Percentiles rank a stretch among this genome's conserved stretches.
These are phyloP conservation scores for Pinus tabuliformis DNA, from an alignment of 75 land plant species.

Conservation along the genomic window DNA sequence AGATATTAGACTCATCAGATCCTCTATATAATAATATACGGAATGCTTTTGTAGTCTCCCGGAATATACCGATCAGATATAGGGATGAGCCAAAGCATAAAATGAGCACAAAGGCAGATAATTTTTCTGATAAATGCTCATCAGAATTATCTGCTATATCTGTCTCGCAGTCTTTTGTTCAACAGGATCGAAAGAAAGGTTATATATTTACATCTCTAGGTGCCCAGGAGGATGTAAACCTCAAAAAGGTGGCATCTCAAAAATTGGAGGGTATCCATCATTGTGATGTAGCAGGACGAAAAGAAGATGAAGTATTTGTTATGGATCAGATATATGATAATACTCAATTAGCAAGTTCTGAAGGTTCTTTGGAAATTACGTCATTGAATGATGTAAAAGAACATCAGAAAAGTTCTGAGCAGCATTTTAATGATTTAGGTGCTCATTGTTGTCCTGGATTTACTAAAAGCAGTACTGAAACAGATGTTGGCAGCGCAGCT, in stretches of 20 bases:
- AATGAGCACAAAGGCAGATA: neutral
- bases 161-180: conserved; percentile 2
- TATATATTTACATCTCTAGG: neutral
- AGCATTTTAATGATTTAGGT: neutral
- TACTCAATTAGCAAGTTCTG: conserved; percentile 12
- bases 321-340: neutral
- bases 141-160: conserved; percentile 5
- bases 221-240: neutral
- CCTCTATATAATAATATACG: conserved; percentile 29
- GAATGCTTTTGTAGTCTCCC: conserved; percentile 30
- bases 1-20: conserved; percentile 40
- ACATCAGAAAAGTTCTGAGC: conserved; percentile 1
- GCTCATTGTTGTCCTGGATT: neutral
- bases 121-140: neutral
- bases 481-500: conserved; percentile 7
- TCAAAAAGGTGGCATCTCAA: neutral
- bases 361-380: conserved; percentile 23
- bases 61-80: conserved; percentile 3
- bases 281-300: neutral
- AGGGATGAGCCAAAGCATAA: neutral
- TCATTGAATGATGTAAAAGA: neutral
- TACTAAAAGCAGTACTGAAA: conserved; percentile 3
- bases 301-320: conserved; percentile 3
- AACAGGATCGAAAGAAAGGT: neutral
- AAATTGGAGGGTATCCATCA: neutral